Conservation (phyloP, 257 asterid genomes). For the Coffea eugenioides region DNA sequence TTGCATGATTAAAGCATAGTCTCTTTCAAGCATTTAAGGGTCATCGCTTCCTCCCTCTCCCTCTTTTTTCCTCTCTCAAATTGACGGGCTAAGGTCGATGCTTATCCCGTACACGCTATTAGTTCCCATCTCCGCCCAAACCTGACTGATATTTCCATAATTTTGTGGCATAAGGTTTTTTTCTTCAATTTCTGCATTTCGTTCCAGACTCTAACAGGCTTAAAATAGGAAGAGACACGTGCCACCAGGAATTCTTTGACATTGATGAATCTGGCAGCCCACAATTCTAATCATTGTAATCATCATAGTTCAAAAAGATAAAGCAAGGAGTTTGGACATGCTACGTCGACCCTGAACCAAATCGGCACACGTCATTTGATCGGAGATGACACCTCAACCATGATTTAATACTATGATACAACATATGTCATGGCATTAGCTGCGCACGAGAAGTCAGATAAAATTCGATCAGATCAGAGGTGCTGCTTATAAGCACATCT, state of each 20-base stretch:
- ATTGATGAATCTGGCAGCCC: constrained; percentile 4
- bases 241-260: not conserved
- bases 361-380: not conserved
- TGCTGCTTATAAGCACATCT: too few species aligned
- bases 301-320: not conserved
- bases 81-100: not conserved
- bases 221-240: constrained; percentile 3
- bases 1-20: constrained; percentile 21
- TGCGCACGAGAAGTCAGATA: too few species aligned
- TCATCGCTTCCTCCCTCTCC: not conserved
- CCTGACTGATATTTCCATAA: constrained; percentile 5
- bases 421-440: not conserved
- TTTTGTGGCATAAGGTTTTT: not conserved
- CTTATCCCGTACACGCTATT: constrained; percentile 1
- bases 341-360: not conserved
- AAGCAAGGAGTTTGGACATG: not conserved
- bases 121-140: not conserved
- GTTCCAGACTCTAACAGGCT: too few species aligned
- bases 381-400: not conserved
- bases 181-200: not conserved
- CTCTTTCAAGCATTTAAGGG: constrained; percentile 26
- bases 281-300: constrained; percentile 11
- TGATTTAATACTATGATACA: not conserved
- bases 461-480: too few species aligned
- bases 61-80: not conserved